Conservation (phyloP, 352 stramenopile genomes). For the Blastocystis sp. region DNA sequence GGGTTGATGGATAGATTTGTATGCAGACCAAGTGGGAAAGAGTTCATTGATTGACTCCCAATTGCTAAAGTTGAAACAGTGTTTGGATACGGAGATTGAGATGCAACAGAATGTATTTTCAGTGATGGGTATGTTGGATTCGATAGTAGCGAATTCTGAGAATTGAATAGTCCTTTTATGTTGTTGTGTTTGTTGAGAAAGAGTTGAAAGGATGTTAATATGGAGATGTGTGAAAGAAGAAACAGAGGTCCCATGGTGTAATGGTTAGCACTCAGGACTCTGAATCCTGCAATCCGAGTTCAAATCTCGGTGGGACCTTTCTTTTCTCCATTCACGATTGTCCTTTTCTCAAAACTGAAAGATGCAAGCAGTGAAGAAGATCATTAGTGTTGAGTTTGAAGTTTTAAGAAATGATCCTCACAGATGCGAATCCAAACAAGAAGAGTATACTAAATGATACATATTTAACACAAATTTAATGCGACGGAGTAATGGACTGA, state of each 20-base stretch:
- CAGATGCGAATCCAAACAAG: slow-evolving; percentile 7
- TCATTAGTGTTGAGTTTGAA: slow-evolving; percentile 51
- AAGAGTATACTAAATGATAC: background rate
- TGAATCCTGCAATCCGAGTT: slow-evolving; percentile 59
- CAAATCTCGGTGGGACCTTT: slow-evolving; percentile 48
- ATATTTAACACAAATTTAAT: background rate
- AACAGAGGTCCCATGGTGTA: slow-evolving; percentile 45
- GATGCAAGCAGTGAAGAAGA: background rate
- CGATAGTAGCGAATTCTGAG: background rate
- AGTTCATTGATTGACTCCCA: slow-evolving; percentile 33
- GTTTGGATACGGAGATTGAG: slow-evolving; percentile 17
- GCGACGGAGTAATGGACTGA: background rate
- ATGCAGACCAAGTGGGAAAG: background rate
- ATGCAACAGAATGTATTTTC: slow-evolving; percentile 11
- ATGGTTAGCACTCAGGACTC: slow-evolving; percentile 59
- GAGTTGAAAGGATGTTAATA: background rate
- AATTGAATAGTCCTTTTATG: slow-evolving; percentile 37
- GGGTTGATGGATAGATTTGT: background rate
- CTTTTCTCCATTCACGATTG: background rate
- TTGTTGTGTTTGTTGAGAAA: slow-evolving; percentile 20
- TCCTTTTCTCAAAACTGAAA: background rate
- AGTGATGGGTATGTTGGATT: slow-evolving; percentile 17
- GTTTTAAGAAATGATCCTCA: slow-evolving; percentile 4
- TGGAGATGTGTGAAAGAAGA: background rate
- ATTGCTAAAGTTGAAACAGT: slow-evolving; percentile 7